Conservation (phyloP, 257 asterid species). For the Solanum boliviense region DNA sequence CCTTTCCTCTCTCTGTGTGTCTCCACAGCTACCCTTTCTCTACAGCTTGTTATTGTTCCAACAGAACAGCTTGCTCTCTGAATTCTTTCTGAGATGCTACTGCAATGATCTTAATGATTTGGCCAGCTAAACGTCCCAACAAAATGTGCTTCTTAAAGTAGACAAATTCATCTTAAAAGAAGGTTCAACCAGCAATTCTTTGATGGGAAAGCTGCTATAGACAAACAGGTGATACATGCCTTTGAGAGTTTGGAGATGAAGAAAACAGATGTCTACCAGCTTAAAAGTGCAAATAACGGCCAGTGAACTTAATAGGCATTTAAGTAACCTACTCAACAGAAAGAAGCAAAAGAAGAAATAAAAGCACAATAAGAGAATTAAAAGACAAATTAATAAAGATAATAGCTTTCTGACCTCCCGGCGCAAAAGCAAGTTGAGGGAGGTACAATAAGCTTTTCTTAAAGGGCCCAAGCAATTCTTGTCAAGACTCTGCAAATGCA, state of each 20-base stretch:
- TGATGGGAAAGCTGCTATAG: not conserved
- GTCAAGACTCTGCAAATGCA: constrained; percentile 70
- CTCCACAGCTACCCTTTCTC: not conserved
- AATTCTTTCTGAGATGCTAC: not conserved
- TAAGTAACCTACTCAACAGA: not conserved
- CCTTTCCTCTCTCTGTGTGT: not conserved
- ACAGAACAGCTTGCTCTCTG: not conserved
- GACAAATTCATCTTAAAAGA: not conserved
- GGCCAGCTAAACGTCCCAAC: not conserved
- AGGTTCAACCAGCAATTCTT: not conserved
- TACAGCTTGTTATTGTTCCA: not conserved
- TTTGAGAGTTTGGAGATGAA: not conserved
- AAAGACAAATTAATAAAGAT: constrained; percentile 11
- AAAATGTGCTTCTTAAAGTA: not conserved
- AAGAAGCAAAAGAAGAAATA: not conserved
- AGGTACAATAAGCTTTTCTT: constrained; percentile 95
- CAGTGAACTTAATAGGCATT: not conserved
- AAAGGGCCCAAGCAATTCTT: constrained; percentile 68
- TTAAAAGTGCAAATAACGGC: not conserved
- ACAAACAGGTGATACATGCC: not conserved
- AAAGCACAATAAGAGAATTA: not conserved
- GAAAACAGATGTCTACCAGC: not conserved
- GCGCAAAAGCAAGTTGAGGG: constrained; percentile 79
- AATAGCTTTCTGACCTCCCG: constrained; percentile 65
- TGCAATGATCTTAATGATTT: not conserved